A percentile compares a stretch with the other conserved stretches of the same genome.
Evolutionary conservation across 2,329 filamentous ascomycete species (phyloP).

Genomic region (Didymella pomorum): DNA sequence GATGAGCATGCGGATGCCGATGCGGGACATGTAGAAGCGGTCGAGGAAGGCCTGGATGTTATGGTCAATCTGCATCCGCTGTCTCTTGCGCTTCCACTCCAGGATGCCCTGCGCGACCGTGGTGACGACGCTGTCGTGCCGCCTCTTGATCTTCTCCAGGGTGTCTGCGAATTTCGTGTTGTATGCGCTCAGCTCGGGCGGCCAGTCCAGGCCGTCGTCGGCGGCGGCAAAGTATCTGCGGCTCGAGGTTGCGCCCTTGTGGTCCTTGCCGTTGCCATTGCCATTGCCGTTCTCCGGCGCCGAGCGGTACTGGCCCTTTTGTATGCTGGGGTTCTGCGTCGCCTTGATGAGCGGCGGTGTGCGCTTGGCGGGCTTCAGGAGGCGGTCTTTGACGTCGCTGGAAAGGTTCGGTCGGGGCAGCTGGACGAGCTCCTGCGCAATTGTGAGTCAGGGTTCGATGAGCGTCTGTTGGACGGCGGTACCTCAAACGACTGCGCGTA

Average conservation of each 20-base stretch:
- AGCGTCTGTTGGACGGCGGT: constrained; percentile 45
- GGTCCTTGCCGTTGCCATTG: constrained; percentile 60
- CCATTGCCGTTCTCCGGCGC: constrained; percentile 59
- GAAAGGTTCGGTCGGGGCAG: constrained; percentile 79
- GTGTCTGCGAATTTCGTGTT: constrained; percentile 90
- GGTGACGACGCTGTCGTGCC: constrained; percentile 96
- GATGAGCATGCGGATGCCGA: constrained; percentile 98
- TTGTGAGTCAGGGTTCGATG: constrained; percentile 40
- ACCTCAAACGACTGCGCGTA: constrained; percentile 99
- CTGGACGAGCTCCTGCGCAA: constrained; percentile 83
- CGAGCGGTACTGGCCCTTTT: constrained; percentile 78
- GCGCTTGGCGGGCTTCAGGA: constrained; percentile 72
- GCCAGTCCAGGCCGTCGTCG: constrained; percentile 89
- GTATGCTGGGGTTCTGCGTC: constrained; percentile 88
- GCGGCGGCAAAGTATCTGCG: constrained; percentile 90
- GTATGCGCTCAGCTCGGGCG: constrained; percentile 91
- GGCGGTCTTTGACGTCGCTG: constrained; percentile 77
- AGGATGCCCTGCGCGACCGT: constrained; percentile 97
- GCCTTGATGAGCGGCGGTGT: constrained; percentile 76
- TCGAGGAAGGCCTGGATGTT: constrained; percentile 98
- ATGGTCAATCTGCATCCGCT: constrained; percentile 97
- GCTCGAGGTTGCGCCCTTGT: constrained; percentile 52
- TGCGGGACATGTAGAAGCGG: constrained; percentile 99
- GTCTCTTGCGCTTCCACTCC: constrained; percentile 95
- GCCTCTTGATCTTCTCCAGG: constrained; percentile 90